Conservation (phyloP, 257 asterid species). For the Sherardia arvensis region DNA sequence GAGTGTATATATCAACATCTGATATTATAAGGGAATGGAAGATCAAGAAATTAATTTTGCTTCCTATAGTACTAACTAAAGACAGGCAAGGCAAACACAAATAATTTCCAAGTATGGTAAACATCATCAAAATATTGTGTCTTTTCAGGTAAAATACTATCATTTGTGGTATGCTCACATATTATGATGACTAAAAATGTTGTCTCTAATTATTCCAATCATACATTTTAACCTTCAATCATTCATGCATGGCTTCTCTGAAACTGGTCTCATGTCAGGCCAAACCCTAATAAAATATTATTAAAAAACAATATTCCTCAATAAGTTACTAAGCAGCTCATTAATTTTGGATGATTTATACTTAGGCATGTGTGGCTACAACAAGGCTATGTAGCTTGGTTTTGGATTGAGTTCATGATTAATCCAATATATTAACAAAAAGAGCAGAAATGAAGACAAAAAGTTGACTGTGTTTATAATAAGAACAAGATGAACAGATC, state of each 20-base stretch:
- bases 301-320: not conserved
- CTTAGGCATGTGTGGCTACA: not conserved
- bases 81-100: not conserved
- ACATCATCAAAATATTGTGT: not conserved
- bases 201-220: conserved; percentile 10
- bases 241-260: not conserved
- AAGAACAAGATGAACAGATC: not conserved
- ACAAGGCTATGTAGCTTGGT: not conserved
- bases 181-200: conserved; percentile 5
- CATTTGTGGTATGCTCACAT: conserved; percentile 7
- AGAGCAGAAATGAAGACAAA: not conserved
- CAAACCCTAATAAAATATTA: not conserved
- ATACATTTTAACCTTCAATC: conserved; percentile 6
- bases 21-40: not conserved
- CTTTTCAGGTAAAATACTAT: not conserved
- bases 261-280: not conserved
- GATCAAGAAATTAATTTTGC: not conserved
- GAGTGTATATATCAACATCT: too few relatives aligned
- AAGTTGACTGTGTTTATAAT: not conserved
- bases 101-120: conserved; percentile 6
- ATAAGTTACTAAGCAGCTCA: not conserved
- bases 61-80: not conserved
- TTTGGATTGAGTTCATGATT: not conserved
- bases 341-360: not conserved
- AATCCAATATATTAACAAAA: not conserved